phyloP scores from a whole-genome alignment of 2,329 filamentous ascomycete genomes.

The Xylaria sp. region DNA sequence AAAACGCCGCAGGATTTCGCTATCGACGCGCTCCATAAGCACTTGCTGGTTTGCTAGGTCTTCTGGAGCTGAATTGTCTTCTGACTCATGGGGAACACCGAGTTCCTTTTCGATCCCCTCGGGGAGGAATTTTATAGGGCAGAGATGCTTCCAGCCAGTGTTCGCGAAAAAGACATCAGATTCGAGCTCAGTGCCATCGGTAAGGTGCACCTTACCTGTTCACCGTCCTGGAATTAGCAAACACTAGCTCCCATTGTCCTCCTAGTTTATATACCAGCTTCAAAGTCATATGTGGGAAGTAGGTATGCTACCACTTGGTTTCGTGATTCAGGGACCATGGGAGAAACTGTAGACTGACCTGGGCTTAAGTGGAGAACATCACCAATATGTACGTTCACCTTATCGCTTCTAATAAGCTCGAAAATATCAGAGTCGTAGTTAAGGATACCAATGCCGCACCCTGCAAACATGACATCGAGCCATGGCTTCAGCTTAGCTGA shows the following conservation, averaged over 20 bases:
- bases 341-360: too few species aligned
- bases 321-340: too few species aligned
- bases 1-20: slow-evolving; percentile 50
- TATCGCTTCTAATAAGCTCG: slow-evolving; percentile 54
- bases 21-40: slow-evolving; percentile 45
- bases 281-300: too few species aligned
- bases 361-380: slow-evolving; percentile 57
- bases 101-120: slow-evolving; percentile 46
- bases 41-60: slow-evolving; percentile 41
- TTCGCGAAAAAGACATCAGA: slow-evolving; percentile 57
- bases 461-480: slow-evolving; percentile 55
- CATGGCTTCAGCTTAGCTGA: slow-evolving; percentile 58
- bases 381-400: slow-evolving; percentile 57
- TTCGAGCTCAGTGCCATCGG: slow-evolving; percentile 44
- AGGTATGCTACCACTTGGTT: too few species aligned
- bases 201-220: slow-evolving; percentile 50
- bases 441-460: slow-evolving; percentile 59
- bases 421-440: slow-evolving; percentile 63
- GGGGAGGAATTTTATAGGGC: slow-evolving; percentile 49
- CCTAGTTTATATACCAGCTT: too few species aligned
- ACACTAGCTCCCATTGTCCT: too few species aligned
- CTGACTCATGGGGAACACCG: slow-evolving; percentile 45
- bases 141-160: slow-evolving; percentile 57
- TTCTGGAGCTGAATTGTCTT: slow-evolving; percentile 29
- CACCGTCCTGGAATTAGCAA: too few species aligned